Conservation (phyloP, 2,329 filamentous ascomycete species). For the Penicillium polonicum region DNA sequence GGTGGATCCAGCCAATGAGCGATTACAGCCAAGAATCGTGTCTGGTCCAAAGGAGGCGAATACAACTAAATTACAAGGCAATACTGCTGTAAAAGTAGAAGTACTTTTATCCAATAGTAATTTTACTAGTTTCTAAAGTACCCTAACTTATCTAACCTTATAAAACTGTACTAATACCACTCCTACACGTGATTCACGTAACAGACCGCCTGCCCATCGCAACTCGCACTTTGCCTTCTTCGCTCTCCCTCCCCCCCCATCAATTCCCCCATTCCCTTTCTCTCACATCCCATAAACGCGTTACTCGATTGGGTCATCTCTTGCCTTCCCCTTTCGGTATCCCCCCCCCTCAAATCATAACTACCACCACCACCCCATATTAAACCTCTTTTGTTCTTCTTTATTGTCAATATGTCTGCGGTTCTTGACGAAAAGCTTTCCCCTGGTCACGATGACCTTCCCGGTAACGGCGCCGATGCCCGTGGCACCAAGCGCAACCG, state of each 20-base stretch:
- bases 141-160: not conserved
- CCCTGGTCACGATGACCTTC: constrained; percentile 70
- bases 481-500: constrained; percentile 89
- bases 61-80: not conserved
- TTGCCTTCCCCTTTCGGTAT: constrained; percentile 47
- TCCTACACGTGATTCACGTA: constrained; percentile 26
- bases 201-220: constrained; percentile 28
- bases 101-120: not conserved
- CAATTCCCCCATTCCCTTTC: constrained; percentile 35
- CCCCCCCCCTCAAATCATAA: constrained; percentile 15
- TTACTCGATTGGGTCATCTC: constrained; percentile 49
- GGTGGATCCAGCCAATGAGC: not conserved
- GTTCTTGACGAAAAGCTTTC: constrained; percentile 73
- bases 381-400: constrained; percentile 18
- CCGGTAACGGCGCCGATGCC: constrained; percentile 60
- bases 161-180: not conserved
- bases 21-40: not conserved
- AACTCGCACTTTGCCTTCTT: constrained; percentile 39
- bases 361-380: constrained; percentile 8
- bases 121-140: not conserved
- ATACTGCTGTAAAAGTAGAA: not conserved
- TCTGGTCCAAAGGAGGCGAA: not conserved
- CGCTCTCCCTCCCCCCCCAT: constrained; percentile 34
- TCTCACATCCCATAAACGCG: constrained; percentile 40
- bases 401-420: constrained; percentile 77